Evolutionary conservation across 2,329 filamentous ascomycete genomes (phyloP), one percentile per base, ranked within the genome.

Genomic region (Penicillium freii): DNA sequence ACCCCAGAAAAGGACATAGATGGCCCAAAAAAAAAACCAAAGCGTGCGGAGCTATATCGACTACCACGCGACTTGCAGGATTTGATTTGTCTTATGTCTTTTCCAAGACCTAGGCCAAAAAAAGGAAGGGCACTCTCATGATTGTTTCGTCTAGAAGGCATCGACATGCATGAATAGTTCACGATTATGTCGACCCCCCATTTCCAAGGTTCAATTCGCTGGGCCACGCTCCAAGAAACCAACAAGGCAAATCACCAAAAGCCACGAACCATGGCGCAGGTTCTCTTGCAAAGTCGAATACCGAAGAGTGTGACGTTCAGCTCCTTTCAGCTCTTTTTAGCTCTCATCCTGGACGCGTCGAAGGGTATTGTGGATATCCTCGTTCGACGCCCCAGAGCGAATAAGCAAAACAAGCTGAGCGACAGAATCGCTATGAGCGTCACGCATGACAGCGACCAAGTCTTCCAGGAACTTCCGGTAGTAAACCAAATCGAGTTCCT

Each of bases 341-440:
- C 6, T 36, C 21, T 33, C 57, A 7, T 42, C 43, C 33, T 52
- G 51, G 13, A 60, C 29, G 31, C 59, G 58, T 21, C 64, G 58
- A 47, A 73, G 47, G 5, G 55, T 53, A 7, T 54, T 50, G 42
- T 66, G 64, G 17, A 73, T 69, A 17, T 69, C 59, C 45, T 63
- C 50, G 11, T 70, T 58, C 7, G 70, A 69, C 9, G 66, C 69
- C 19, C 69, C 68, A 15, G 69, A 63, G 33, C 69, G 71, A 42
- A 73, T 70, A 23, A 63, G 49, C 27, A 62, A 54, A 44, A 73
- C 54, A 50, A 73, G 44, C 29, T 48, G 64, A 19, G 60, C 46
- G 5, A 73, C 62, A 1, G 60, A 52, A n/a, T 61, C 63, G 42
- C 65, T 61, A 21, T 68, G 60, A 34, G 60, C 62, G 5, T 66